A percentile compares a stretch with the other conserved stretches of the same genome.
Evolutionary conservation across 192 early-diverging fungal species (phyloP).

Genomic region (Coemansia sp.): DNA sequence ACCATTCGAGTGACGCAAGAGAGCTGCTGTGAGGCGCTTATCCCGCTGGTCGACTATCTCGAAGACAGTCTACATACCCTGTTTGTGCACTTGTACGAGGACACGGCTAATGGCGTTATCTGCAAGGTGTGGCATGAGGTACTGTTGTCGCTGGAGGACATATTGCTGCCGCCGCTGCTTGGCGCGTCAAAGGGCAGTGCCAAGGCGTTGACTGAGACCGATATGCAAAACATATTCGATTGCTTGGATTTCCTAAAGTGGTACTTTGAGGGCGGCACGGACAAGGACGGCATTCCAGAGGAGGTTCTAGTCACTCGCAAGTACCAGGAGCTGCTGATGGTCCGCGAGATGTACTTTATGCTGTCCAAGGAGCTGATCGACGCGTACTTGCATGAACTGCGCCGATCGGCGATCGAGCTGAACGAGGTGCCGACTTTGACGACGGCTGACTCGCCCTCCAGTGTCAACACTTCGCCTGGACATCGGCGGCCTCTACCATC

Average conservation of each 20-base stretch:
- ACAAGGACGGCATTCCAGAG: slow-evolving; percentile 65
- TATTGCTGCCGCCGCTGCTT: slow-evolving; percentile 74
- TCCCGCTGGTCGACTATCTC: slow-evolving; percentile 76
- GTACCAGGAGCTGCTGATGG: slow-evolving; percentile 68
- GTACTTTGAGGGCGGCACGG: slow-evolving; percentile 73
- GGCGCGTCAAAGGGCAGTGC: slow-evolving; percentile 59
- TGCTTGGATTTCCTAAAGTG: slow-evolving; percentile 75
- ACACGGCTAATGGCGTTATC: slow-evolving; percentile 69
- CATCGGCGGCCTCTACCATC: background rate
- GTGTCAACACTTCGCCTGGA: background rate
- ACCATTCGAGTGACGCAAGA: slow-evolving; percentile 53
- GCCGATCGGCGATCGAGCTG: slow-evolving; percentile 21
- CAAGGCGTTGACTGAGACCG: slow-evolving; percentile 68
- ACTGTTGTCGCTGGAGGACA: slow-evolving; percentile 66
- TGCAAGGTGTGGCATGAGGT: slow-evolving; percentile 76
- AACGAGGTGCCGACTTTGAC: background rate
- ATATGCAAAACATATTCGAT: slow-evolving; percentile 70
- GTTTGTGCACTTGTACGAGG: slow-evolving; percentile 68
- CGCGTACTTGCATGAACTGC: slow-evolving; percentile 61
- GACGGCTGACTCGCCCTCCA: background rate
- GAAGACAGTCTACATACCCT: slow-evolving; percentile 71
- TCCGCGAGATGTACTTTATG: slow-evolving; percentile 69
- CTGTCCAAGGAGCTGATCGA: slow-evolving; percentile 68
- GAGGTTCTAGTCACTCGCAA: slow-evolving; percentile 68
- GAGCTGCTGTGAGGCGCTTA: slow-evolving; percentile 68